Evolutionary conservation across 2,329 filamentous ascomycete species (phyloP), one percentile per base, ranked within the genome.

Genomic region (Aspergillus sojae): DNA sequence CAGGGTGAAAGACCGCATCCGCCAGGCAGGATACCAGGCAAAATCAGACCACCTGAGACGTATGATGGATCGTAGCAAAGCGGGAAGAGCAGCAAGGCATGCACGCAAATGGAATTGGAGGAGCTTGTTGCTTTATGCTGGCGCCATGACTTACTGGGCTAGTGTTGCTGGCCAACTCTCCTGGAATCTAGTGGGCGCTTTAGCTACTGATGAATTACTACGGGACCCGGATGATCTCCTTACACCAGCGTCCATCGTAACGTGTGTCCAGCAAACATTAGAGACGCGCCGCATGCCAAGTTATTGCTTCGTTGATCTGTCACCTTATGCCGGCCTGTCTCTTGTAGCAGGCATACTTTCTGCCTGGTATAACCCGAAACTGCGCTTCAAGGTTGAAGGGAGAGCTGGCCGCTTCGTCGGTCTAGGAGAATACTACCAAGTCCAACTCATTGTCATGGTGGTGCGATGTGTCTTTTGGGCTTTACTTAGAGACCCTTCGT

Each of bases 31-130:
- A 10, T 96, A 96, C 74, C 90, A 89, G 36, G 93, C 93, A 32
- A 92, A 92, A 77, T 90, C 91, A n/a, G 92, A 96, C 69, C 86
- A 93, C 66, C 78, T 96, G 36, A 85, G 90, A 57, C 86, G 90
- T 65, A 88, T 92, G 82, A 88, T 96, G 80, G 88, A 92, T 53
- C 87, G 86, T 68, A 89, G 78, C 57, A 76, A 79, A 61, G 75
- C 74, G 41, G 74, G 73, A 41, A 75, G 77, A 46, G 68, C 63
- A 41, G 71, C 70, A 30, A 70, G 76, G 60, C 72, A 72, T 43
- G 71, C 72, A 19, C 72, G 75, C 43, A 72, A 71, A 46, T 75
- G 75, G 67, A 79, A 76, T 62, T 83, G 81, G 81, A 79, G 78
- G 64, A 80, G 77, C 65, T 65, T 82, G 30, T 64, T 82, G 39